These are phyloP conservation scores for Pilobolus umbonatus DNA, from an alignment of 192 early-diverging fungal species.

Conservation along the genomic window DNA sequence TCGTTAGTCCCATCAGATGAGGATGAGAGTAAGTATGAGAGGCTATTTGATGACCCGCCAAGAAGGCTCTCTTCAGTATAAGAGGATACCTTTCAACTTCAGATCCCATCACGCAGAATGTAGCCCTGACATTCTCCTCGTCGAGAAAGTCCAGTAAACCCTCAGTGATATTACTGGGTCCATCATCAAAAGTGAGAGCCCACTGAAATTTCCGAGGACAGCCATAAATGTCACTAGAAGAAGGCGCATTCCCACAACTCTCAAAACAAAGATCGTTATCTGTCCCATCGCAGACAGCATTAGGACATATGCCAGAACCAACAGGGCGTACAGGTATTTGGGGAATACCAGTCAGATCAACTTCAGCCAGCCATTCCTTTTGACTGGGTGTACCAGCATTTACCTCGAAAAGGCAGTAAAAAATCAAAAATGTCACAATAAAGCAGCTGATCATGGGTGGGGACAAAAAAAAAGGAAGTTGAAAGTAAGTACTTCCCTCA, in stretches of 20 bases:
- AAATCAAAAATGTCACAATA: no score
- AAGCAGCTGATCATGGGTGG: no score
- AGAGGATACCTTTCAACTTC: constrained; percentile 43
- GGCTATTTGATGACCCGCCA: constrained; percentile 58
- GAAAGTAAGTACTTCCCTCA: no score
- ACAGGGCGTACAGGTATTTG: constrained; percentile 16
- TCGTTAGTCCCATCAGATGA: constrained; percentile 41
- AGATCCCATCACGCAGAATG: constrained; percentile 65
- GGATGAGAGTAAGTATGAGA: constrained; percentile 51
- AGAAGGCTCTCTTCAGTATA: constrained; percentile 40
- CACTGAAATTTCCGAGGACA: constrained; percentile 20
- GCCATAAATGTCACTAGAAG: constrained; percentile 24
- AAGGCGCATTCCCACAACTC: constrained; percentile 28
- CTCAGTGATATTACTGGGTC: constrained; percentile 47
- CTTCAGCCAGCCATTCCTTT: background rate
- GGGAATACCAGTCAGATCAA: constrained; percentile 1
- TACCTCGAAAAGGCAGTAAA: no score
- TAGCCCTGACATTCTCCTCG: constrained; percentile 52
- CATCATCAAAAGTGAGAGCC: constrained; percentile 56
- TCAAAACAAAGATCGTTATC: constrained; percentile 34
- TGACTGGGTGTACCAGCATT: constrained; percentile 6
- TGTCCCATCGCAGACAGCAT: constrained; percentile 23
- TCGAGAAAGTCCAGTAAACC: constrained; percentile 51
- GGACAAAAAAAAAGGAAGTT: no score
- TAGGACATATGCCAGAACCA: constrained; percentile 23